Evolutionary conservation across 31 red algal genomes (phyloP).

Genomic region (Porphyra umbilicalis): DNA sequence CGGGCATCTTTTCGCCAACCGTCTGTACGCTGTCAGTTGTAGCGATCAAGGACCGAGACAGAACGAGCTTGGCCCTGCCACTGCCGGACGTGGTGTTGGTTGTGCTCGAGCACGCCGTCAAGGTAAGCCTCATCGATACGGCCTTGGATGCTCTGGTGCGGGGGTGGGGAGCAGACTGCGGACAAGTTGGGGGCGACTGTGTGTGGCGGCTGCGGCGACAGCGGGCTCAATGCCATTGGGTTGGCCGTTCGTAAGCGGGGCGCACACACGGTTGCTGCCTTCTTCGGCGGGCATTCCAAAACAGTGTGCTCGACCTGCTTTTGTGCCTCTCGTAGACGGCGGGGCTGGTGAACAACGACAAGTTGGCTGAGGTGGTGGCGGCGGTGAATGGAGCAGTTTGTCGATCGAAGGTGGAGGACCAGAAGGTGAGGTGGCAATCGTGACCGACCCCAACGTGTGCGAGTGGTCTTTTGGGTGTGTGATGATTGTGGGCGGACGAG

Average conservation of each 20-base stretch:
- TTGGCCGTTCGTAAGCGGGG: slow-evolving; percentile 65
- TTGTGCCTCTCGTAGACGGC: slow-evolving; percentile 72
- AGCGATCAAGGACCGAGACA: not conserved
- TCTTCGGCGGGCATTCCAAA: slow-evolving; percentile 64
- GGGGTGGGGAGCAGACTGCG: slow-evolving; percentile 71
- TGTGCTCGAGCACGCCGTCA: slow-evolving; percentile 36
- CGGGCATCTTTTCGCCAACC: not conserved
- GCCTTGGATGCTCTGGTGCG: slow-evolving; percentile 90
- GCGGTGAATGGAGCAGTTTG: no score
- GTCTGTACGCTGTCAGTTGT: not conserved
- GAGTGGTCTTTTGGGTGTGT: no score
- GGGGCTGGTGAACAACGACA: slow-evolving; percentile 87
- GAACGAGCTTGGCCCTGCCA: not conserved
- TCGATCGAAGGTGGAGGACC: no score
- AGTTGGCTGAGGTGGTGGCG: slow-evolving; percentile 58
- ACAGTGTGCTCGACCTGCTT: slow-evolving; percentile 81
- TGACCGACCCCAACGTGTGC: no score
- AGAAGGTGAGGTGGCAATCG: no score
- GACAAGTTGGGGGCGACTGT: slow-evolving; percentile 51
- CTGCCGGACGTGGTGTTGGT: not conserved
- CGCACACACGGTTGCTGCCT: slow-evolving; percentile 55
- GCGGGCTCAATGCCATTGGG: slow-evolving; percentile 72
- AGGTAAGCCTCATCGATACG: slow-evolving; percentile 70
- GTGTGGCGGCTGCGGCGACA: slow-evolving; percentile 14
- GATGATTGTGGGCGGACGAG: no score